Evolutionary conservation across 805 yeast species (phyloP), one percentile per base, ranked within the genome.

Genomic region (Pichia thaimueangensis): DNA sequence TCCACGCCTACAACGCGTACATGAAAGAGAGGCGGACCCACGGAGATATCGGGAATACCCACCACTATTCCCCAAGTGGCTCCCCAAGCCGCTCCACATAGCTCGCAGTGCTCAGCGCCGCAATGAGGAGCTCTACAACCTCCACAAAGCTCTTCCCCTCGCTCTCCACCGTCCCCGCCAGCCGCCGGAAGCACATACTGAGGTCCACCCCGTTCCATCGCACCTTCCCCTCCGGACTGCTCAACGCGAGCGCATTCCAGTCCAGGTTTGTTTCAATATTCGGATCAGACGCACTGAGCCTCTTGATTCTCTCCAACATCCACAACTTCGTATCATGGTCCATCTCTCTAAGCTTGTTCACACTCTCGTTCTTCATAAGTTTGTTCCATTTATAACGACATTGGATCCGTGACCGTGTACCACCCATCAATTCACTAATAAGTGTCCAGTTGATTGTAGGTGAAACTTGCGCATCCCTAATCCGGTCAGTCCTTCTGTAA

Each of bases 351-450:
- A 71, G 68, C 43, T 73, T 64, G 12, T 58, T 59, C 15, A 63
- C 51, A 1, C 76, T 73, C 47, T 80, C 82, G 45, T 83, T 68
- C 54, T 78, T 80, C 41, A 80, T 63, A 6, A 88, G 56, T 63
- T 89, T 91, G 57, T 83, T 83, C 96, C 97, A 91, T 59, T 91
- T 91, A 63, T 91, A 91, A 45, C 97, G 76, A 60, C 97, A 89
- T 63, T 91, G 97, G 50, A 91, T 89, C 52, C 97, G 72, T 1
- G 95, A 84, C 48, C 97, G 73, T 2, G 78, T 69, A 3, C 96
- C 96, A 27, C 86, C 81, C 95, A 91, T 87, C 38, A 75, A 68
- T 58, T 91, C 97, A 55, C 91, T 80, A 3, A 91, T 94, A 5
- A 79, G 67, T 0, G 97, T 89, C 97, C 97, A 91, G 59, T 91